Base-by-base conservation (phyloP, 805 yeast species). In the Kazachstania kunashirensis region DNA sequence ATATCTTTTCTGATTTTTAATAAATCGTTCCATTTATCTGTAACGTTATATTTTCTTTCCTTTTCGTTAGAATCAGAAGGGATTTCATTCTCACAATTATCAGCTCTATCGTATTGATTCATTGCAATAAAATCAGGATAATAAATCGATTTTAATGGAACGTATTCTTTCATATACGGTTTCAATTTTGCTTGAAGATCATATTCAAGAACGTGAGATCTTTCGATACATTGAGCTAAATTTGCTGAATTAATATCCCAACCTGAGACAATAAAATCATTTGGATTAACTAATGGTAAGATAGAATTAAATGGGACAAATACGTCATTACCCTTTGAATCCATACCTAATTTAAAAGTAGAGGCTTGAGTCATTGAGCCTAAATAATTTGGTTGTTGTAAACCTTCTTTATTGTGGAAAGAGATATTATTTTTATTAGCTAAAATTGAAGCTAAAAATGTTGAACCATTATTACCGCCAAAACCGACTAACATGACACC, bases 111-210 rank as follows among this genome's bases (percentile, higher is more conserved):
- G 47, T 75, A 78, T 67, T 88, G 97, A 65, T 88, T 88, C 44
- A 89, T 82, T 42, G 96, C 96, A 63, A 88, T 89, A 65, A 85
- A 88, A 61, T 88, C 96, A 23, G 97, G 96, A 63, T 88, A 88
- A 68, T 89, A 88, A 43, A 88, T 71, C 2, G 95, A 84, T 29
- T 84, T 79, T 65, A 86, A 61, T 24, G 96, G 96, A 23, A 60
- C 69, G 46, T 73, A 67, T 33, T 71, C 57, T 48, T 71, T 64
- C 71, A 89, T 66, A 50, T 75, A 65, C 43, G 77, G 73, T 40
- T 68, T 68, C 52, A 88, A 73, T 65, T 85, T 75, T 44, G 75
- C 69, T 68, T 84, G 95, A 57, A 88, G 73, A 50, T 79, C 85
- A 48, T 74, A 77, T 54, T 86, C 96, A 52, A 88, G 73, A 19